Base-by-base conservation (phyloP, 768 basidiomycete species). In the Trametes coccinea region DNA sequence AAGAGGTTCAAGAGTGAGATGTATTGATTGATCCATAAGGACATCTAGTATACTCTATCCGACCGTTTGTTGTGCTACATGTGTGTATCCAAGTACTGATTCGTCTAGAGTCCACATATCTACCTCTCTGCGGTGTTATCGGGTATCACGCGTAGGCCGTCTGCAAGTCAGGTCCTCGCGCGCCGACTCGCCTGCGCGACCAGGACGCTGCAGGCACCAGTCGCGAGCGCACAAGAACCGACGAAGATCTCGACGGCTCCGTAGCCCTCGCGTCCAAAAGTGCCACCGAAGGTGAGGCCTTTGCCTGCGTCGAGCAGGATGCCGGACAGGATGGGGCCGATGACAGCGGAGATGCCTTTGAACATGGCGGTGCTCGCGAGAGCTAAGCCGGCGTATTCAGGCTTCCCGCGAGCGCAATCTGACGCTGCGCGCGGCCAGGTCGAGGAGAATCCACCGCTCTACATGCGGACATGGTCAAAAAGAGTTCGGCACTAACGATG, bases 221-320 rank as follows among this genome's bases (percentile, higher is more conserved):
- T 67, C 16, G 65, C 66, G 5, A 66, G 53, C 27, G 66, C 66
- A 46, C 66, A 67, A 16, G 61, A 51, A 17, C 69, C 69, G 0
- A 70, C 69, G 53, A 70, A 70, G 8, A 70, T 54, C 46, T 70
- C 69, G 34, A 70, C 63, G 2, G 60, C 52, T n/a, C 65, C 65
- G 47, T 66, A 70, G 14, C 69, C 69, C 37, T 62, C 61, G 44
- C 61, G 46, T 1, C 69, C 69, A 31, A 66, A 70, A 8, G 41
- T 29, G 27, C 63, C 58, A 4, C 51, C 60, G 27, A 59, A 47
- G 0, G 61, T n/a, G 0, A 60, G 51, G 14, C 64, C 53, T 16
- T 58, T 62, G n/a, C 69, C 69, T 0, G 62, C 61, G 16, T 67
- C 69, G 11, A 66, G 62, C 10, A 70, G 61, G 44, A 70, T 30